A percentile compares a stretch with the other conserved stretches of the same genome.
phyloP scores from a whole-genome alignment of 1,284 basidiomycete genomes.

The Coriolopsis trogii region DNA sequence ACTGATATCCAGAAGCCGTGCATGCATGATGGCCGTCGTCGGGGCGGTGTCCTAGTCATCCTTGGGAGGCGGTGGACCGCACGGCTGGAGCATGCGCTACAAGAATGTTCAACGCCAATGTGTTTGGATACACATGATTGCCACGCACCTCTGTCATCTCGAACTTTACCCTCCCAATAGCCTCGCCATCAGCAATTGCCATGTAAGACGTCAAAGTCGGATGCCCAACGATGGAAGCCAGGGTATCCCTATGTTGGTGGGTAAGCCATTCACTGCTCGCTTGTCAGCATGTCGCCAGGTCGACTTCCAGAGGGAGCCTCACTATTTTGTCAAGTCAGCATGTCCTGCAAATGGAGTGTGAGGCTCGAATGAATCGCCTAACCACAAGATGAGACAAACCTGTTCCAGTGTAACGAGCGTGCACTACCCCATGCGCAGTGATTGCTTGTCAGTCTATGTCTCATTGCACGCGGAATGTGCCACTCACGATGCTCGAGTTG shows the following conservation, averaged over 20 bases:
- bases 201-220: slow-evolving; percentile 85
- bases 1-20: slow-evolving; percentile 7
- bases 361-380: background rate
- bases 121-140: background rate
- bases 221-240: slow-evolving; percentile 92
- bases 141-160: slow-evolving; percentile 90
- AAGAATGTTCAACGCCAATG: slow-evolving; percentile 1
- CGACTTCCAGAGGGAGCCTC: slow-evolving; percentile 34
- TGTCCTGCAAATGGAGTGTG: slow-evolving; percentile 59
- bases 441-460: too few relatives aligned
- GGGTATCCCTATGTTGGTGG: slow-evolving; percentile 95
- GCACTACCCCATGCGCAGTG: slow-evolving; percentile 68
- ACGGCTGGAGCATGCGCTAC: slow-evolving; percentile 98
- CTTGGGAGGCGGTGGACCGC: slow-evolving; percentile 92
- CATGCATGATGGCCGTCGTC: background rate
- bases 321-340: slow-evolving; percentile 95
- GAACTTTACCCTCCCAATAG: slow-evolving; percentile 88
- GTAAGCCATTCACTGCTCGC: slow-evolving; percentile 92
- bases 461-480: too few relatives aligned
- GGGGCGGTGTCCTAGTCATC: slow-evolving; percentile 55
- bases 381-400: slow-evolving; percentile 47
- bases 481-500: slow-evolving; percentile 88
- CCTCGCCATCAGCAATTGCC: slow-evolving; percentile 92
- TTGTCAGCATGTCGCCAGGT: slow-evolving; percentile 13
- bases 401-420: slow-evolving; percentile 95